A percentile compares a stretch with the other conserved stretches of the same genome.
Evolutionary conservation across 768 basidiomycete genomes (phyloP).

Genomic region (Calocybe indica): DNA sequence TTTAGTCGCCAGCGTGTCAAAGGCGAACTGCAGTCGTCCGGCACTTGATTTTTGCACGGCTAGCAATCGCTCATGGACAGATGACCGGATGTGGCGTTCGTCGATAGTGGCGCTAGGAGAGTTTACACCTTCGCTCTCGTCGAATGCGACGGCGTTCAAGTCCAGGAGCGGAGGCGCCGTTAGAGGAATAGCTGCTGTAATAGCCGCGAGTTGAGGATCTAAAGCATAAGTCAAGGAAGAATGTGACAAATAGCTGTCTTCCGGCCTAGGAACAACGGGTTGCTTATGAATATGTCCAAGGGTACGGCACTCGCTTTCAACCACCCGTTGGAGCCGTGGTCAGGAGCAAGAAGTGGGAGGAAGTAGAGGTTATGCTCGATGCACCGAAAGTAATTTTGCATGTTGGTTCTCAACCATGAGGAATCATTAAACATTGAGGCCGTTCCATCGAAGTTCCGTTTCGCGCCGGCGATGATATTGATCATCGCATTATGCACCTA

Average conservation of each 20-base stretch:
- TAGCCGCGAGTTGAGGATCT: slow-evolving; percentile 19
- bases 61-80: slow-evolving; percentile 17
- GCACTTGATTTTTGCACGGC: slow-evolving; percentile 7
- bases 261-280: slow-evolving; percentile 18
- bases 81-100: slow-evolving; percentile 18
- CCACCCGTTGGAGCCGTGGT: slow-evolving; percentile 26
- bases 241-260: too few relatives aligned
- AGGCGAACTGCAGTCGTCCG: slow-evolving; percentile 11
- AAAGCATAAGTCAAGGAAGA: neutral
- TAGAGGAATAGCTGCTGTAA: slow-evolving; percentile 11
- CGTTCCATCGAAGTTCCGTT: slow-evolving; percentile 18
- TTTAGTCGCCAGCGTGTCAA: slow-evolving; percentile 22
- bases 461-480: slow-evolving; percentile 19
- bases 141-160: slow-evolving; percentile 15
- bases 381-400: slow-evolving; percentile 23
- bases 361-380: slow-evolving; percentile 20
- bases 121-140: slow-evolving; percentile 14
- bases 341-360: slow-evolving; percentile 7
- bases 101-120: slow-evolving; percentile 16
- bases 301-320: slow-evolving; percentile 18
- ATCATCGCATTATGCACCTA: slow-evolving; percentile 24
- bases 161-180: slow-evolving; percentile 15
- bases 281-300: slow-evolving; percentile 11
- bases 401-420: slow-evolving; percentile 21
- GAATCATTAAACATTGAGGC: slow-evolving; percentile 18